phyloP scores from a whole-genome alignment of 805 yeast species.

The Barnettozyma botsteinii region DNA sequence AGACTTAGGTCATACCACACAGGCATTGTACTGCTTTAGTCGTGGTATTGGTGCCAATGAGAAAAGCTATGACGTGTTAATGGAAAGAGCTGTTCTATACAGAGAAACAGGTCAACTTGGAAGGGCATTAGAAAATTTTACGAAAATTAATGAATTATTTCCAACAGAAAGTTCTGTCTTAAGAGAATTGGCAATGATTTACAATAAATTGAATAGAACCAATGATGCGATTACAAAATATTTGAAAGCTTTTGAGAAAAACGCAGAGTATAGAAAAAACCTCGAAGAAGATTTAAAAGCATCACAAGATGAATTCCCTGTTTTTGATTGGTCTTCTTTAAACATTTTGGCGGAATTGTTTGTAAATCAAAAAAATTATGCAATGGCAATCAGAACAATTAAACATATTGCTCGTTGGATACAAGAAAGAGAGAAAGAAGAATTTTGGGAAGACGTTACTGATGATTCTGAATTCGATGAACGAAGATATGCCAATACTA shows the following conservation, averaged over 20 bases:
- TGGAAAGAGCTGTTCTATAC: conserved; percentile 62
- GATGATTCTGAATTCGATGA: conserved; percentile 84
- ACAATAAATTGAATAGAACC: conserved; percentile 48
- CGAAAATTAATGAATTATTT: conserved; percentile 45
- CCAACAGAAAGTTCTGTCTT: conserved; percentile 59
- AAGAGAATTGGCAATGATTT: conserved; percentile 51
- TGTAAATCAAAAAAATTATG: conserved; percentile 59
- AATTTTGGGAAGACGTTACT: conserved; percentile 38
- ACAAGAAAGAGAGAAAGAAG: conserved; percentile 52
- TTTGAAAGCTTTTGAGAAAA: conserved; percentile 54
- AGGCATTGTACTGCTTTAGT: conserved; percentile 74
- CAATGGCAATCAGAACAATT: conserved; percentile 56
- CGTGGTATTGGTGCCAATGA: conserved; percentile 48
- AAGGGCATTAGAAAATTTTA: conserved; percentile 70
- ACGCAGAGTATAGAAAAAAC: conserved; percentile 38
- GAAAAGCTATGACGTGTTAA: conserved; percentile 49
- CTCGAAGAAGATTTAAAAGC: conserved; percentile 22
- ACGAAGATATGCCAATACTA: conserved; percentile 47
- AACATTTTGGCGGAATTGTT: conserved; percentile 80
- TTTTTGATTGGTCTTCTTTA: conserved; percentile 83
- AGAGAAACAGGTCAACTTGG: conserved; percentile 60
- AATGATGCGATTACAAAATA: conserved; percentile 74
- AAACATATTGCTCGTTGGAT: conserved; percentile 80
- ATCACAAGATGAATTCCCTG: conserved; percentile 32
- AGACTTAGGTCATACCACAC: conserved; percentile 62